Conservation (phyloP, 768 basidiomycete genomes). For the Russula sp. region DNA sequence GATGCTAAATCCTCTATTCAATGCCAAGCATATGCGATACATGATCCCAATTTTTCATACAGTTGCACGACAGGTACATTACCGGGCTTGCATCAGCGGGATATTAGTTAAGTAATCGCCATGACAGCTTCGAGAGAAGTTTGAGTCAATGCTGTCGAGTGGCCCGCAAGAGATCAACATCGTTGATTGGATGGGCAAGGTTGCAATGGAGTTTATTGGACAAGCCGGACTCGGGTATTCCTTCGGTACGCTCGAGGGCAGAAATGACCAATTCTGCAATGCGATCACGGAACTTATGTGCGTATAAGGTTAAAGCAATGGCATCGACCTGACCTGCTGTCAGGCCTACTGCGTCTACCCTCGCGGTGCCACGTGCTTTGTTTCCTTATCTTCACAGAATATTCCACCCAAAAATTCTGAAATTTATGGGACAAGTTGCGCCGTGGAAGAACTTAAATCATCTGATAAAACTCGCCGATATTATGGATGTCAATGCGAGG, state of each 20-base stretch:
- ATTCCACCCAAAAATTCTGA: too few relatives aligned
- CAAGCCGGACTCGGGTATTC: constrained; percentile 27
- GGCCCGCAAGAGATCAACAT: constrained; percentile 18
- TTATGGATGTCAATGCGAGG: too few relatives aligned
- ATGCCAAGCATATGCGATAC: constrained; percentile 22
- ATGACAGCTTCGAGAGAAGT: too few relatives aligned
- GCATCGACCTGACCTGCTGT: background rate
- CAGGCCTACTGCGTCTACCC: constrained; percentile 16
- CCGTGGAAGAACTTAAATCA: too few relatives aligned
- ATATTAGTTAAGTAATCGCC: too few relatives aligned
- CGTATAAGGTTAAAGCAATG: background rate
- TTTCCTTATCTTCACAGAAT: constrained; percentile 12
- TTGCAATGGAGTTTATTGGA: constrained; percentile 25
- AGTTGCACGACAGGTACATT: constrained; percentile 18
- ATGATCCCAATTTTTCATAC: constrained; percentile 23
- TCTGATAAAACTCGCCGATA: too few relatives aligned
- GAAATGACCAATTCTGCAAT: too few relatives aligned
- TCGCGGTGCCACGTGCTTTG: constrained; percentile 2
- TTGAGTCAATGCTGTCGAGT: too few relatives aligned
- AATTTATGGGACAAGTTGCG: too few relatives aligned
- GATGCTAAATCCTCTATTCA: constrained; percentile 22
- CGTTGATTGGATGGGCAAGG: constrained; percentile 20
- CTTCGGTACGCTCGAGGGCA: constrained; percentile 6
- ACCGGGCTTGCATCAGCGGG: background rate
- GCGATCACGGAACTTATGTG: constrained; percentile 23